Evolutionary conservation across 2,329 filamentous ascomycete genomes (phyloP), one percentile per base, ranked within the genome.

Genomic region (Stromatinia cepivora): DNA sequence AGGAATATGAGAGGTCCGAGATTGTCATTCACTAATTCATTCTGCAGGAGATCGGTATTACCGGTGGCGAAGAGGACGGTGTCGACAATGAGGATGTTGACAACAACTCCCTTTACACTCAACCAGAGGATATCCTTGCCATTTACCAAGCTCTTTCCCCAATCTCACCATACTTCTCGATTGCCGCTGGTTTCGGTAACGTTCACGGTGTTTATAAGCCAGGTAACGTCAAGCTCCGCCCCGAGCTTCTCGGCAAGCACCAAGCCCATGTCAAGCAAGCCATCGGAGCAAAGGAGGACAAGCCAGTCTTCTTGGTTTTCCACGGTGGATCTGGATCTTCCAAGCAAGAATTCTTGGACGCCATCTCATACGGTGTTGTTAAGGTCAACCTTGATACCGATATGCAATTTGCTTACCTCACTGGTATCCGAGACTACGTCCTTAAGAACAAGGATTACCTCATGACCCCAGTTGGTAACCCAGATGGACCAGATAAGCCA

Each of bases 351-450:
- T 99, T 92, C 87, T 86, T 85, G 73, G 88, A 93, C 77, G 94
- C 94, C 79, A 97, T 97, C 82, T 84, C 85, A 80, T 91, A 94
- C 82, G 95, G 95, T 86, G 94, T 99, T 77, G 91, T 97, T 85
- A 99, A 99, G 90, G 95, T 99, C 84, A 99, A 99, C 86, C 86
- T 99, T 78, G 95, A 99, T 84, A 99, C 95, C 64, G 95, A 99
- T 80, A 88, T 98, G 83, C 94, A 98, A 86, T 97, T 89, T 82
- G 94, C 94, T 71, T 99, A 98, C 87, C 87, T 95, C 75, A 84
- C 84, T 72, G 95, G 95, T 84, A 91, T 98, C 84, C 92, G 95
- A 74, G 94, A 99, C 85, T 99, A 93, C 86, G 87, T 98, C 80
- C 82, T 93, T 79, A 91, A 88, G 81, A 97, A 97, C 88, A 94